Evolutionary conservation across 2,329 filamentous ascomycete genomes (phyloP).

Genomic region (Penicillium sp.): DNA sequence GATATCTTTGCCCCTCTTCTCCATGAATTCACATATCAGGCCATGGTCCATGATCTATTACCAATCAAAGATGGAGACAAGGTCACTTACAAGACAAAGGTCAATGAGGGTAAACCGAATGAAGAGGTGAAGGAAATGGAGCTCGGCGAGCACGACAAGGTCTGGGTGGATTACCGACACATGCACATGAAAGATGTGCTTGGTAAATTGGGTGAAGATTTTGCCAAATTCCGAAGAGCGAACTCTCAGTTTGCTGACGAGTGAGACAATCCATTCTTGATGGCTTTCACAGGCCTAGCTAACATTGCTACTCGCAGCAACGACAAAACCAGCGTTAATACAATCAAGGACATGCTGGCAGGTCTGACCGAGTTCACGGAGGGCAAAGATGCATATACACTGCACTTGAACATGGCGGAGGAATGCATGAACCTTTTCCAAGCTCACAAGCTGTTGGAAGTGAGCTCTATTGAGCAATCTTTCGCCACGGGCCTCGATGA

Average conservation of each 20-base stretch:
- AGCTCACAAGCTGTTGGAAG: constrained; percentile 74
- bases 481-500: constrained; percentile 90
- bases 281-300: not conserved
- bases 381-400: constrained; percentile 89
- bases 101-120: constrained; percentile 68
- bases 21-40: constrained; percentile 97
- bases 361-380: constrained; percentile 91
- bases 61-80: constrained; percentile 86
- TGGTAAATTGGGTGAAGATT: constrained; percentile 86
- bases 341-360: constrained; percentile 95
- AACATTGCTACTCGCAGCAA: constrained; percentile 42
- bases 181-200: constrained; percentile 98
- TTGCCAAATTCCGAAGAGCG: constrained; percentile 82
- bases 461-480: constrained; percentile 84
- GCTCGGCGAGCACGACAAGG: constrained; percentile 80
- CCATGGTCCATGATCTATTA: constrained; percentile 92
- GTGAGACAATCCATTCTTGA: constrained; percentile 24
- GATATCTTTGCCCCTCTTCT: constrained; percentile 81
- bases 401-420: constrained; percentile 94
- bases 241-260: constrained; percentile 88
- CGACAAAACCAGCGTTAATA: constrained; percentile 71
- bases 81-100: constrained; percentile 72
- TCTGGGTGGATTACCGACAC: constrained; percentile 94
- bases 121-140: constrained; percentile 86
- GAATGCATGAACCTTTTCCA: constrained; percentile 96